Percentiles rank a stretch among this genome's conserved stretches.
These are phyloP conservation scores for Suhomyces kilbournensis DNA, from an alignment of 805 yeast species.

Conservation along the genomic window DNA sequence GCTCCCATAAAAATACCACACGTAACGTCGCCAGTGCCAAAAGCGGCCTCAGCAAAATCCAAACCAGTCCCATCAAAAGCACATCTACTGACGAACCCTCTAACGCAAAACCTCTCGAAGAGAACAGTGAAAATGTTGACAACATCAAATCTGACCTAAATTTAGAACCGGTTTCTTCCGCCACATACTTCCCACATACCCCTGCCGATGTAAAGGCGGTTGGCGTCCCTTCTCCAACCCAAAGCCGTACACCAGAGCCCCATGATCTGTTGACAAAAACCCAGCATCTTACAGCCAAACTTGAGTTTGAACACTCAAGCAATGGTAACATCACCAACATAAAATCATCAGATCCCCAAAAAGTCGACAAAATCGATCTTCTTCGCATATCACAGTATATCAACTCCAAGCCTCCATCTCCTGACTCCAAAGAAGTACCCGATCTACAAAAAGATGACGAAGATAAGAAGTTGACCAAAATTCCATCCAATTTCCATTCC, in stretches of 20 bases:
- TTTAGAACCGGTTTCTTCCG: slow-evolving; percentile 63
- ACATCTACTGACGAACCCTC: neutral
- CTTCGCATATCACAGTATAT: slow-evolving; percentile 1
- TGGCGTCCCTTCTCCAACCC: neutral
- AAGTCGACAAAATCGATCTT: neutral
- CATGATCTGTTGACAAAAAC: slow-evolving; percentile 10
- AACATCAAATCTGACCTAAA: neutral
- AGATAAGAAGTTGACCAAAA: neutral
- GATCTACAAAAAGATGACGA: neutral
- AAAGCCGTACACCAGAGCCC: neutral
- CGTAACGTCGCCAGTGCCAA: neutral
- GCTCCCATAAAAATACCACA: too few species aligned
- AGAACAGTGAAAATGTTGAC: neutral
- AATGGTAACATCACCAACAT: slow-evolving; percentile 31
- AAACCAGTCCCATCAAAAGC: neutral
- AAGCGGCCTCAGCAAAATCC: neutral
- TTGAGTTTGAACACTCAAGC: slow-evolving; percentile 42
- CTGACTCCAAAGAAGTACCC: neutral
- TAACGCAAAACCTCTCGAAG: neutral
- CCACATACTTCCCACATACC: slow-evolving; percentile 68
- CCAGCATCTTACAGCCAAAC: slow-evolving; percentile 50
- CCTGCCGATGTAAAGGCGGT: slow-evolving; percentile 27
- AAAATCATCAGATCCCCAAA: slow-evolving; percentile 3
- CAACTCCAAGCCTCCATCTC: neutral
- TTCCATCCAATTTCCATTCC: neutral